Percentiles rank a stretch among this genome's conserved stretches.
Evolutionary conservation across 2,329 filamentous ascomycete genomes (phyloP).

Genomic region (Ophiostoma ulmi): DNA sequence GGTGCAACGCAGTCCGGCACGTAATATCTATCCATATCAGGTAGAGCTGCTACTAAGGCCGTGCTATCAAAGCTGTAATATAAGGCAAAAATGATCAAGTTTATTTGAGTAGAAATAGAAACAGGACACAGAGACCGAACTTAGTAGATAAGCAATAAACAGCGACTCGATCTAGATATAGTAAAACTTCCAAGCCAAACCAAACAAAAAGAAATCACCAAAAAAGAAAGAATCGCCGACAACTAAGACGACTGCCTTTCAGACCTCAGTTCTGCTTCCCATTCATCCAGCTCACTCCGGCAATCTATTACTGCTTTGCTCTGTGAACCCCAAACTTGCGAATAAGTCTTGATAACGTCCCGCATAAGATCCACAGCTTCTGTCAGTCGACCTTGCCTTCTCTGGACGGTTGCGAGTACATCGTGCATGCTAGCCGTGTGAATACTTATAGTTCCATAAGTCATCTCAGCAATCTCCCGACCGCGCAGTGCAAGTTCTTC

Average conservation of each 20-base stretch:
- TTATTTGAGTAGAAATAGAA: background rate
- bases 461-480: background rate
- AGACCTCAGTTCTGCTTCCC: background rate
- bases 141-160: too few relatives aligned
- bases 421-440: background rate
- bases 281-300: background rate
- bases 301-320: fast-evolving
- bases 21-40: background rate
- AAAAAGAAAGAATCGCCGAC: background rate
- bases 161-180: too few relatives aligned
- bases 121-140: too few relatives aligned
- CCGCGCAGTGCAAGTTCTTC: background rate
- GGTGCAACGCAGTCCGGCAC: background rate
- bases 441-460: too few relatives aligned
- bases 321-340: background rate
- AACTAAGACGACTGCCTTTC: background rate
- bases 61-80: background rate
- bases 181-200: background rate
- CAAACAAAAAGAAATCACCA: background rate
- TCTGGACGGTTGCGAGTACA: background rate
- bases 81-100: background rate
- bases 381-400: background rate
- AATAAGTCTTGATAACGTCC: too few relatives aligned
- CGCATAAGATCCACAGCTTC: background rate
- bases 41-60: background rate